Evolutionary conservation across 2,329 filamentous ascomycete species (phyloP).

Genomic region (Conoideocrella luteorostrata): DNA sequence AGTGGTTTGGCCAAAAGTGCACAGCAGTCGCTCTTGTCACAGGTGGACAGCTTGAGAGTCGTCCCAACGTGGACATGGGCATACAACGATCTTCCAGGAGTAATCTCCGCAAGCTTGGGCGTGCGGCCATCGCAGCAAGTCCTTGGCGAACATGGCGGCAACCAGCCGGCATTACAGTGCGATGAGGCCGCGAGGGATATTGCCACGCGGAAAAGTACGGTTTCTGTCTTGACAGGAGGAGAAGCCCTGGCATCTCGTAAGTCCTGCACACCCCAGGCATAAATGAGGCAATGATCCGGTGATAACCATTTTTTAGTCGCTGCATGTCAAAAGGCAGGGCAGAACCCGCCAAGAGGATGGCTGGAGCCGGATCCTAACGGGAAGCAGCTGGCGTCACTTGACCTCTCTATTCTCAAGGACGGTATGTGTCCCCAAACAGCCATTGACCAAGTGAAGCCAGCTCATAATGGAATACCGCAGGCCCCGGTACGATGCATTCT

Average conservation of each 20-base stretch:
- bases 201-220: constrained; percentile 42
- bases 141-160: constrained; percentile 55
- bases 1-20: constrained; percentile 21
- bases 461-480: too few species aligned
- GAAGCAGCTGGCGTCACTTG: constrained; percentile 38
- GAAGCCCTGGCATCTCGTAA: constrained; percentile 57
- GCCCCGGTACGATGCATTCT: constrained; percentile 48
- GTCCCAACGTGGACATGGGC: constrained; percentile 62
- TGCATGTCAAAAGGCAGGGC: constrained; percentile 25
- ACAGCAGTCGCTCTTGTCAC: constrained; percentile 3
- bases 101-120: constrained; percentile 43
- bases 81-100: constrained; percentile 51
- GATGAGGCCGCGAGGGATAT: constrained; percentile 57
- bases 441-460: too few species aligned
- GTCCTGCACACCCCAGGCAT: too few species aligned
- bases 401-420: constrained; percentile 35
- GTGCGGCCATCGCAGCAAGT: constrained; percentile 39
- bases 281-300: too few species aligned
- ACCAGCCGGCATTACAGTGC: constrained; percentile 55
- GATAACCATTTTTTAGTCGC: constrained; percentile 20
- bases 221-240: constrained; percentile 56
- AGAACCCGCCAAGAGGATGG: constrained; percentile 52
- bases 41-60: constrained; percentile 52
- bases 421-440: too few species aligned
- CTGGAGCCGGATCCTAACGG: constrained; percentile 39